Evolutionary conservation across 768 basidiomycete genomes (phyloP), one percentile per base, ranked within the genome.

Genomic region (Termitomyces titanicus): DNA sequence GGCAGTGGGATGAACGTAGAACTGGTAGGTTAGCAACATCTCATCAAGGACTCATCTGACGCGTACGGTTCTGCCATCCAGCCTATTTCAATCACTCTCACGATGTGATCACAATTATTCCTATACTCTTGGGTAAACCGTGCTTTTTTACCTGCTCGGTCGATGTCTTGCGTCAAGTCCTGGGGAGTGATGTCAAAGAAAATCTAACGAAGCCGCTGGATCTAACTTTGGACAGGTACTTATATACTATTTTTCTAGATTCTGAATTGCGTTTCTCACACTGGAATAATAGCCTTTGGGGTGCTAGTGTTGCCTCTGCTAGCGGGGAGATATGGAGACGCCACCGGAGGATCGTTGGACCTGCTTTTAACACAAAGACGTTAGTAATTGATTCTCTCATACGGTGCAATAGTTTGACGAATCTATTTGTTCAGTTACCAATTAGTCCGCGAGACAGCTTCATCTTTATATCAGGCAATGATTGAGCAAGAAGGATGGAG

Each of bases 281-380:
- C 3, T 17, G 18, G 15, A 45, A 39, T 35, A 11, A 43, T 34
- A 65, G 65, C 12, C 51, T 72, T 20, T 74, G 69, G 62, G 75
- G 74, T 13, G 63, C 61, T 51, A 75, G 69, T 51, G 62, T 75
- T 33, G 63, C 72, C 13, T 66, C 68, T 13, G 55, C 64, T 0
- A 71, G 70, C 29, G 70, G 65, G 7, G 68, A 71, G 5, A 56
- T 61, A 18, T 74, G 71, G 70, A 64, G 66, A 47, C 66, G 67
- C 15, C 73, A 75, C 47, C 61, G 72, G 7, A 61, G 70, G 22
- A 59, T 72, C n/a, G 63, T 70, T 34, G 65, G 61, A 15, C 70
- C 72, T 47, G 68, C 71, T 3, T 76, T 74, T 59, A 67, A 63
- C 15, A 44, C 65, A 10, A 56, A 64, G 15, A 63, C 66, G 66